Evolutionary conservation across 2,329 filamentous ascomycete genomes (phyloP).

Genomic region (Pseudopyricularia cyperi): DNA sequence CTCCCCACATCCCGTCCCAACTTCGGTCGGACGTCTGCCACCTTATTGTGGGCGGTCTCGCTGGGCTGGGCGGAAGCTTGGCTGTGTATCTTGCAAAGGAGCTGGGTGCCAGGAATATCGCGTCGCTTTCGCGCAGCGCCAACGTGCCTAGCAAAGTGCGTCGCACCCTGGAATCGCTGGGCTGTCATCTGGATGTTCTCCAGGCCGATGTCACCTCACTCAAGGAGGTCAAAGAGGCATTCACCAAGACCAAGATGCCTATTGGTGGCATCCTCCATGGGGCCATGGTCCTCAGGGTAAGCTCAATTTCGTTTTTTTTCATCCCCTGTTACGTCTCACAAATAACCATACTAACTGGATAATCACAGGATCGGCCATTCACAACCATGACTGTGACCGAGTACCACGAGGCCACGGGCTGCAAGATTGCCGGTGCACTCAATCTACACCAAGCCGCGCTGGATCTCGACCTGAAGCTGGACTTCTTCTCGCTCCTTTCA

Average conservation of each 20-base stretch:
- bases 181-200: not conserved
- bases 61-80: not conserved
- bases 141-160: not conserved
- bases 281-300: conserved; percentile 11
- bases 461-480: conserved; percentile 8
- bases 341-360: not conserved
- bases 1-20: not conserved
- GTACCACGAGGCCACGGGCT: conserved; percentile 14
- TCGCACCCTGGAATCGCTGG: not conserved
- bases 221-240: not conserved
- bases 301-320: not conserved
- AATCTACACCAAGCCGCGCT: conserved; percentile 16
- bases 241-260: conserved; percentile 1
- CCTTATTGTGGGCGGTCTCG: not conserved
- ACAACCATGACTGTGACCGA: conserved; percentile 17
- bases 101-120: not conserved
- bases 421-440: conserved; percentile 21
- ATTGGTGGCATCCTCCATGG: conserved; percentile 12
- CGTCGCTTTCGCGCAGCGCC: not conserved
- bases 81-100: not conserved
- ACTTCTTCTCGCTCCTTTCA: conserved; percentile 22
- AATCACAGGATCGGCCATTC: not conserved
- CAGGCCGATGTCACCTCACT: not conserved
- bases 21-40: not conserved
- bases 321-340: not conserved